phyloP scores from a whole-genome alignment of 108 stramenopile species.

The Fragilaria radians region DNA sequence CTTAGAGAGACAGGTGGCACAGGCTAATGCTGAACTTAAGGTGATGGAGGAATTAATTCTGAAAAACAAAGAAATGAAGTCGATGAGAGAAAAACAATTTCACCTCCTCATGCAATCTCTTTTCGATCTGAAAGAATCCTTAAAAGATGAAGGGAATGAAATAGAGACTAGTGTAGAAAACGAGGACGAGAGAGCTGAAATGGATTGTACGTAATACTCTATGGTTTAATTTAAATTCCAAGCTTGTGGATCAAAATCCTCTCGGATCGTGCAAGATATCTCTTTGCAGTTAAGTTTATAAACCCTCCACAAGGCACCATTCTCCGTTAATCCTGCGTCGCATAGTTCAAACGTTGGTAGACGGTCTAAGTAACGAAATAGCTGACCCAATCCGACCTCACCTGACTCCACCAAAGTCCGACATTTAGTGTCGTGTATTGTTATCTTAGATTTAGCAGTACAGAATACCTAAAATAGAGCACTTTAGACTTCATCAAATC shows the following conservation, averaged over 20 bases:
- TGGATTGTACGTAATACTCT: not conserved
- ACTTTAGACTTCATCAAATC: not conserved
- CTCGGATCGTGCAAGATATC: conserved; percentile 43
- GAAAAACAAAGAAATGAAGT: conserved; percentile 5
- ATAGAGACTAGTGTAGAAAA: not conserved
- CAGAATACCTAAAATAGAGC: conserved; percentile 40
- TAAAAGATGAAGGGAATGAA: conserved; percentile 21
- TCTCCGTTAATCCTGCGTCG: conserved; percentile 45
- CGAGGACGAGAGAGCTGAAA: conserved; percentile 2
- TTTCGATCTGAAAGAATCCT: conserved; percentile 29
- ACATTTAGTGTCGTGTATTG: conserved; percentile 40
- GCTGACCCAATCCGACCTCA: conserved; percentile 65
- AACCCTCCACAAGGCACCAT: conserved; percentile 39
- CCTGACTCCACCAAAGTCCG: conserved; percentile 56
- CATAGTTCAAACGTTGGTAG: conserved; percentile 63
- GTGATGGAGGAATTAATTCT: conserved; percentile 5
- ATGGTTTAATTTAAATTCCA: conserved; percentile 27
- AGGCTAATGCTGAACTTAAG: conserved; percentile 11
- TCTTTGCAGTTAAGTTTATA: conserved; percentile 42
- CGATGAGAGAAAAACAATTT: conserved; percentile 28
- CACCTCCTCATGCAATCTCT: conserved; percentile 41
- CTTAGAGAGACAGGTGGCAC: conserved; percentile 11
- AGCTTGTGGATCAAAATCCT: conserved; percentile 45
- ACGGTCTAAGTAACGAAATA: conserved; percentile 69
- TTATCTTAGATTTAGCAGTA: conserved; percentile 57